Conservation (phyloP, 2,329 filamentous ascomycete genomes). For the Davidsoniella neocaledoniae region DNA sequence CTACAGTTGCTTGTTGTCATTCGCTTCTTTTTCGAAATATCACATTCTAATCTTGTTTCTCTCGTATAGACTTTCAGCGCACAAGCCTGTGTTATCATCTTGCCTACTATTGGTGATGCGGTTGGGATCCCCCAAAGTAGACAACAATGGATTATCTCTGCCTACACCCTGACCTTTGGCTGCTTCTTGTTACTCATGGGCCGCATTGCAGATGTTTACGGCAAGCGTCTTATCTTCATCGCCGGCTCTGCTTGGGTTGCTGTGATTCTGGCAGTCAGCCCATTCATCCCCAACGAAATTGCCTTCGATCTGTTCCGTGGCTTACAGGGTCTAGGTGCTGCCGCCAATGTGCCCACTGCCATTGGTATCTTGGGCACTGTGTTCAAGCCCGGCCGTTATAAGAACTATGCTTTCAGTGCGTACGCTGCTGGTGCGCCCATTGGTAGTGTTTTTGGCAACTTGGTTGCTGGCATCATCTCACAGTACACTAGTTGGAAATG, state of each 20-base stretch:
- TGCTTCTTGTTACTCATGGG: constrained; percentile 54
- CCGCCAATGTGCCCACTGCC: constrained; percentile 53
- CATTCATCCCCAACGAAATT: constrained; percentile 50
- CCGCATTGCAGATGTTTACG: constrained; percentile 48
- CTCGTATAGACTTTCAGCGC: constrained; percentile 33
- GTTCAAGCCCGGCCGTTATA: constrained; percentile 49
- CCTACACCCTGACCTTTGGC: constrained; percentile 48
- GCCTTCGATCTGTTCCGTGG: constrained; percentile 50
- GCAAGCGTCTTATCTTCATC: constrained; percentile 48
- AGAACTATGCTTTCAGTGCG: constrained; percentile 52
- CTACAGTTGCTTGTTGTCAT: too few relatives aligned
- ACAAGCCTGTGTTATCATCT: constrained; percentile 43
- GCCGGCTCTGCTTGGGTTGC: constrained; percentile 47
- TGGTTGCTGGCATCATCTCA: constrained; percentile 45
- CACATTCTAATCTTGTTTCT: not conserved
- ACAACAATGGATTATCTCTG: constrained; percentile 50
- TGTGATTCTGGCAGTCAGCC: constrained; percentile 38
- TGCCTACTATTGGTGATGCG: constrained; percentile 42
- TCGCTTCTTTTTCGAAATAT: constrained; percentile 8
- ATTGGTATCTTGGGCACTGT: constrained; percentile 53
- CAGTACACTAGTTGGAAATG: constrained; percentile 48
- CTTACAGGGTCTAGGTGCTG: constrained; percentile 49
- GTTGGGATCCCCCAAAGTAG: constrained; percentile 39
- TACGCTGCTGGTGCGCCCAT: constrained; percentile 49
- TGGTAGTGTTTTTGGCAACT: constrained; percentile 47